Evolutionary conservation across 768 basidiomycete species (phyloP).

Genomic region (Pisolithus orientalis): DNA sequence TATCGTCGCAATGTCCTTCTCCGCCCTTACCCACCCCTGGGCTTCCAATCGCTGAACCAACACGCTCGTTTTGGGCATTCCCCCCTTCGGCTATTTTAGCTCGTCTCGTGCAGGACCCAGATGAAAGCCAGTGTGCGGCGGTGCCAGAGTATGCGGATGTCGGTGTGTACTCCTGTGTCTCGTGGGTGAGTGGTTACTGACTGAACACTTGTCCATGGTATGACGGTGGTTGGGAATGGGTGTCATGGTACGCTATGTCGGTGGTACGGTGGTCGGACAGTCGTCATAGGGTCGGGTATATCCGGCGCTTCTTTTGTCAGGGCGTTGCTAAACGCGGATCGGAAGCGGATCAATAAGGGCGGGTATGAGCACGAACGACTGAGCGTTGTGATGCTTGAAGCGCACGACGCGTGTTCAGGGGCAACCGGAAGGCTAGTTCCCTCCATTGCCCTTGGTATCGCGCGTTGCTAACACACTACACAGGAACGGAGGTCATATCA

Average conservation of each 20-base stretch:
- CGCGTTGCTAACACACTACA: neutral
- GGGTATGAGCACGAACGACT: slow-evolving; percentile 5
- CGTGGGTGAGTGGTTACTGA: no score
- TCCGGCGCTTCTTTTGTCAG: slow-evolving; percentile 39
- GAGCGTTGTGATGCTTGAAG: slow-evolving; percentile 53
- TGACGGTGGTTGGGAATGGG: no score
- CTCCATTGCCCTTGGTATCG: neutral
- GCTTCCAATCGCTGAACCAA: slow-evolving; percentile 50
- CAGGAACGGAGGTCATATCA: slow-evolving; percentile 49
- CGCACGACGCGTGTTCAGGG: slow-evolving; percentile 49
- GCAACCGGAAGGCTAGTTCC: slow-evolving; percentile 42
- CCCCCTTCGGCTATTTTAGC: slow-evolving; percentile 44
- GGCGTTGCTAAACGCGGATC: slow-evolving; percentile 28
- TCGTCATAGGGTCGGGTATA: slow-evolving; percentile 53
- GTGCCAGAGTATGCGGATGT: slow-evolving; percentile 53
- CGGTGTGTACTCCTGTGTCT: slow-evolving; percentile 18
- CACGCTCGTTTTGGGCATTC: slow-evolving; percentile 57
- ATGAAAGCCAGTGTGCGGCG: no score
- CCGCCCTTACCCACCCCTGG: slow-evolving; percentile 20
- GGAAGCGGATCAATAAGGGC: slow-evolving; percentile 12
- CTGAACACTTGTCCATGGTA: no score
- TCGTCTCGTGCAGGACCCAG: slow-evolving; percentile 12
- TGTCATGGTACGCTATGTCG: neutral
- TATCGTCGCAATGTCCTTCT: no score
- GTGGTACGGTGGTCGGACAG: slow-evolving; percentile 11